A percentile compares a stretch with the other conserved stretches of the same genome.
Conservation (phyloP, 2,329 filamentous ascomycete species). For the Fusarium sp. region DNA sequence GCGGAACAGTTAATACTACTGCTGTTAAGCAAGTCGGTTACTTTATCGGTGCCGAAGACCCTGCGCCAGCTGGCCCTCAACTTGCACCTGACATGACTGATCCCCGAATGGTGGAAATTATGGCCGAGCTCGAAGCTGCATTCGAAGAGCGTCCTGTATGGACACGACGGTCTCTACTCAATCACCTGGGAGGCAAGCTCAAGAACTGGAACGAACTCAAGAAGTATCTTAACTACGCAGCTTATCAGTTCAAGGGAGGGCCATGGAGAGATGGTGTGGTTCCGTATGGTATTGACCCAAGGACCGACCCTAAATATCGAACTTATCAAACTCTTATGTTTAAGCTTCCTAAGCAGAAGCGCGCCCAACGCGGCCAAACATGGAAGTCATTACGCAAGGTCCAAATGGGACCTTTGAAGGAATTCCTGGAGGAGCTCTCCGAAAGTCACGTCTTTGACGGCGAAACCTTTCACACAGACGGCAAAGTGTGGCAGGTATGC, state of each 20-base stretch:
- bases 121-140: constrained; percentile 74
- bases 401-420: constrained; percentile 57
- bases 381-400: constrained; percentile 65
- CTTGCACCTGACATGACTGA: constrained; percentile 72
- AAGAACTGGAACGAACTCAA: constrained; percentile 74
- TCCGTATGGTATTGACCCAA: constrained; percentile 88
- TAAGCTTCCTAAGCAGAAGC: constrained; percentile 73
- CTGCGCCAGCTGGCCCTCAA: constrained; percentile 73
- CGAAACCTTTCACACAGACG: constrained; percentile 79
- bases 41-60: constrained; percentile 73
- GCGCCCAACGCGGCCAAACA: constrained; percentile 62
- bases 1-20: constrained; percentile 70
- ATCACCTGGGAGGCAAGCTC: constrained; percentile 71
- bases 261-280: constrained; percentile 93
- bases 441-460: constrained; percentile 88
- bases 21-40: constrained; percentile 72
- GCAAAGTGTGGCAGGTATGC: constrained; percentile 94
- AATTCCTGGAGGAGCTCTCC: constrained; percentile 57
- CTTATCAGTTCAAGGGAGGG: constrained; percentile 93
- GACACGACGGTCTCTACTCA: constrained; percentile 86
- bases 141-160: constrained; percentile 85
- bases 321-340: constrained; percentile 93
- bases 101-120: constrained; percentile 72
- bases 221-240: constrained; percentile 84
- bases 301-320: constrained; percentile 81